These are phyloP conservation scores for Crassisporium funariophilum DNA, from an alignment of 768 basidiomycete species.

Conservation along the genomic window DNA sequence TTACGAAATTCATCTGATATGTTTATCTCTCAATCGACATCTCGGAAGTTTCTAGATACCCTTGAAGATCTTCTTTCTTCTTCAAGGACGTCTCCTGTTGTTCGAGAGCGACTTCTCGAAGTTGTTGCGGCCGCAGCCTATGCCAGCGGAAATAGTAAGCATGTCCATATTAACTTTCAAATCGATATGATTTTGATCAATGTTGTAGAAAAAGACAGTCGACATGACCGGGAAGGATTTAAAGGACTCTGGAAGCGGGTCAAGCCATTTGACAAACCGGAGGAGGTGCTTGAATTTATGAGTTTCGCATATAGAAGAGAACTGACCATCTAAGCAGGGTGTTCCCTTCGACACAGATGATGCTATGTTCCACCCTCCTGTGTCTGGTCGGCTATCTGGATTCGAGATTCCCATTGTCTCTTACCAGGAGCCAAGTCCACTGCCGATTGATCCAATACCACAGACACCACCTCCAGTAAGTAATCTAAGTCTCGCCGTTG, in stretches of 20 bases:
- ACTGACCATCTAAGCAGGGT: slow-evolving; percentile 45
- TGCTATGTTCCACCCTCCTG: slow-evolving; percentile 75
- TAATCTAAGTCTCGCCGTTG: slow-evolving; percentile 1
- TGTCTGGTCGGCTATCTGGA: slow-evolving; percentile 40
- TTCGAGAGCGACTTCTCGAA: slow-evolving; percentile 76
- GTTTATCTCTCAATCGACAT: slow-evolving; percentile 69
- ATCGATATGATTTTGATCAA: slow-evolving; percentile 1
- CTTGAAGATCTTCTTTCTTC: slow-evolving; percentile 73
- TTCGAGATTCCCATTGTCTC: slow-evolving; percentile 40
- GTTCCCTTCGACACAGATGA: slow-evolving; percentile 79
- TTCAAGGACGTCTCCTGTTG: slow-evolving; percentile 72
- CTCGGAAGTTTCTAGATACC: slow-evolving; percentile 78
- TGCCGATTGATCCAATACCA: slow-evolving; percentile 25
- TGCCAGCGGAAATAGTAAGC: slow-evolving; percentile 54
- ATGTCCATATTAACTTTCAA: neutral
- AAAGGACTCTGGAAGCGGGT: slow-evolving; percentile 79
- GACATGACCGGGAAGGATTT: slow-evolving; percentile 50
- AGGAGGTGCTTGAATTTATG: slow-evolving; percentile 51
- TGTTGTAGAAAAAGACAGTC: slow-evolving; percentile 23
- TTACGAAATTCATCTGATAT: slow-evolving; percentile 75
- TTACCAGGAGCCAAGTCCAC: slow-evolving; percentile 37
- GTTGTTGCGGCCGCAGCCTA: slow-evolving; percentile 84
- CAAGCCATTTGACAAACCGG: slow-evolving; percentile 79
- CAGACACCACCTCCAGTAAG: slow-evolving; percentile 28
- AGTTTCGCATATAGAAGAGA: neutral